Evolutionary conservation across 768 basidiomycete genomes (phyloP).

Genomic region (Phylloporus sp.): DNA sequence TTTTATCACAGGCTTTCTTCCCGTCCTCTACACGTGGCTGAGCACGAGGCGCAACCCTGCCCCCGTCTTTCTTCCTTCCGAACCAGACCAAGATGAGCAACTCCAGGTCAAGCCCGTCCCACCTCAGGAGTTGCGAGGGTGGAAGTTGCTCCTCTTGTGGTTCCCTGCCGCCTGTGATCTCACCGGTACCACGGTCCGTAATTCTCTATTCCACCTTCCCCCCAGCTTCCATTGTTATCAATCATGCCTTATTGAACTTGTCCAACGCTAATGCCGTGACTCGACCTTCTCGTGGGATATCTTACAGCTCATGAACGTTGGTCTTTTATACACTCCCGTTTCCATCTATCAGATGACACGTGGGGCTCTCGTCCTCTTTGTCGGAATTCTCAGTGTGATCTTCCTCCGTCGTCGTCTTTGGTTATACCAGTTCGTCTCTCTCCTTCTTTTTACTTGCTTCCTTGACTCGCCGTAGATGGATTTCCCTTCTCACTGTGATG

Average conservation of each 20-base stretch:
- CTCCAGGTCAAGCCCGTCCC: slow-evolving; percentile 30
- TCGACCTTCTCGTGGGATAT: slow-evolving; percentile 9
- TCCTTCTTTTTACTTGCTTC: slow-evolving; percentile 1
- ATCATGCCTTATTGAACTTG: slow-evolving; percentile 3
- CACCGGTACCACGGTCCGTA: slow-evolving; percentile 80
- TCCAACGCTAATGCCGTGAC: slow-evolving; percentile 17
- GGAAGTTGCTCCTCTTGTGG: slow-evolving; percentile 75
- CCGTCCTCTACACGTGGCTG: slow-evolving; percentile 70
- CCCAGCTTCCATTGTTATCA: slow-evolving; percentile 7
- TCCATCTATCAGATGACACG: slow-evolving; percentile 97
- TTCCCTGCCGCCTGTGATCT: slow-evolving; percentile 87
- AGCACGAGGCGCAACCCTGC: slow-evolving; percentile 40
- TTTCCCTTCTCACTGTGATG: slow-evolving; percentile 86
- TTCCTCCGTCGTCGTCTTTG: slow-evolving; percentile 84
- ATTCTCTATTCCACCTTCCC: slow-evolving; percentile 12
- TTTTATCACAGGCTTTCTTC: slow-evolving; percentile 66
- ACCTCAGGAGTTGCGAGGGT: slow-evolving; percentile 52
- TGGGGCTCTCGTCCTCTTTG: slow-evolving; percentile 90
- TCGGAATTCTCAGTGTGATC: slow-evolving; percentile 84
- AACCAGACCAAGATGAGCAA: slow-evolving; percentile 42
- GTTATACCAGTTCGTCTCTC: slow-evolving; percentile 69
- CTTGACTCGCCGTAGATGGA: slow-evolving; percentile 55
- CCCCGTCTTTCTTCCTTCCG: slow-evolving; percentile 52
- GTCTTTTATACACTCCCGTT: slow-evolving; percentile 92
- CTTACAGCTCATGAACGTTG: slow-evolving; percentile 82